Evolutionary conservation across 148 eudicot species (phyloP).

Genomic region (Nepenthes gracilis): DNA sequence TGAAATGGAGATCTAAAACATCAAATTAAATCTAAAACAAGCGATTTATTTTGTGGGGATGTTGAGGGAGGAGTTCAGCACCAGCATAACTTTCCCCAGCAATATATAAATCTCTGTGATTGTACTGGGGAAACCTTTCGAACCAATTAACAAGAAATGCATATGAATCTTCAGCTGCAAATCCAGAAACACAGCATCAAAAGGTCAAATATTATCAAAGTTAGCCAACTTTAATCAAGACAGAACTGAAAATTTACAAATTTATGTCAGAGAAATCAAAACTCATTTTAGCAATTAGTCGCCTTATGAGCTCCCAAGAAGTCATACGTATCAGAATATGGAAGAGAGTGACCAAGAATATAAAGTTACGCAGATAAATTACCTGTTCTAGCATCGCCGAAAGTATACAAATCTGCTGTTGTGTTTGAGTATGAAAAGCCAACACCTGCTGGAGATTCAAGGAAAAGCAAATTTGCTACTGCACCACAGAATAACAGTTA

Average conservation of each 20-base stretch:
- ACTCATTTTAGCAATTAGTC: too few species aligned
- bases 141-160: slow-evolving; percentile 69
- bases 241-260: neutral
- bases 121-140: slow-evolving; percentile 85
- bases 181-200: slow-evolving; percentile 2
- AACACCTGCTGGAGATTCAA: slow-evolving; percentile 94
- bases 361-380: neutral
- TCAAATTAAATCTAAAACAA: neutral
- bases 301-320: neutral
- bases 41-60: neutral
- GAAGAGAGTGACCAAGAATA: neutral
- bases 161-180: slow-evolving; percentile 80
- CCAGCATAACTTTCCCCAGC: slow-evolving; percentile 99
- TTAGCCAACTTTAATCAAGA: neutral
- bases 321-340: neutral
- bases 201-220: neutral
- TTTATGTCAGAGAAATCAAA: too few species aligned
- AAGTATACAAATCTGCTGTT: slow-evolving; percentile 55
- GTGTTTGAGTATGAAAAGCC: slow-evolving; percentile 85
- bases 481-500: slow-evolving; percentile 4
- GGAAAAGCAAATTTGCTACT: slow-evolving; percentile 94
- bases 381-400: slow-evolving; percentile 77
- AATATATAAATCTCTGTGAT: slow-evolving; percentile 82
- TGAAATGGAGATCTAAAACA: slow-evolving; percentile 15
- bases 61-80: slow-evolving; percentile 6